Evolutionary conservation across 176 grass and related monocot species (phyloP).

Genomic region (Carex parvula): DNA sequence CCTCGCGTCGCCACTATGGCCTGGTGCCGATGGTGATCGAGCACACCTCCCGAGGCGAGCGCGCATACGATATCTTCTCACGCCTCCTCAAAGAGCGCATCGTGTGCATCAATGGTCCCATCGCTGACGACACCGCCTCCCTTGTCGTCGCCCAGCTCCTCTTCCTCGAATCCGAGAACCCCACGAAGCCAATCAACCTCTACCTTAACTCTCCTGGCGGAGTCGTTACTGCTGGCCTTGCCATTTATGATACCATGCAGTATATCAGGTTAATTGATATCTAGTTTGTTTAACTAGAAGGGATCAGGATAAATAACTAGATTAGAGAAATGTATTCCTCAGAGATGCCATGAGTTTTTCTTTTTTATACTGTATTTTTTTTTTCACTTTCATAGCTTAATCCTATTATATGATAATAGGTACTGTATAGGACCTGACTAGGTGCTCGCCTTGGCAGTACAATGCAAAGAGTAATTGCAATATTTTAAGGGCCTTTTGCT

Average conservation of each 20-base stretch:
- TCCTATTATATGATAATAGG: not conserved
- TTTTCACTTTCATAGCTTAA: not conserved
- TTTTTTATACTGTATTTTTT: not conserved
- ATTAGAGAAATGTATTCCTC: not conserved
- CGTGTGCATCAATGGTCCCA: conserved; percentile 77
- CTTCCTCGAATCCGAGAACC: conserved; percentile 98
- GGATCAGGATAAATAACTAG: not conserved
- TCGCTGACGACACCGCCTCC: conserved; percentile 67
- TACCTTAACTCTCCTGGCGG: conserved; percentile 89
- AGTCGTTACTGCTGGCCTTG: conserved; percentile 68
- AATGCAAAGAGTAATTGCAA: not conserved
- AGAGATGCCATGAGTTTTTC: not conserved
- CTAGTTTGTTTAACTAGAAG: not conserved
- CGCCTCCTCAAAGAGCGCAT: conserved; percentile 95
- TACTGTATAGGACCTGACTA: not conserved
- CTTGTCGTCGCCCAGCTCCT: conserved; percentile 94
- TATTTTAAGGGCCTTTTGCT: not conserved
- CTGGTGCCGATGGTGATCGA: conserved; percentile 90
- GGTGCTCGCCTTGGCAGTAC: not conserved
- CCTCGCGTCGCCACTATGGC: not conserved
- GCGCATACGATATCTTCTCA: conserved; percentile 82
- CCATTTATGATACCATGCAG: conserved; percentile 99
- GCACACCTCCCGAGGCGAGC: conserved; percentile 82
- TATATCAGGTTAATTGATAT: conserved; percentile 36
- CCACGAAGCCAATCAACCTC: conserved; percentile 79